Evolutionary conservation across 371 early-diverging fungal species (phyloP).

Genomic region (Mucor circinelloides): DNA sequence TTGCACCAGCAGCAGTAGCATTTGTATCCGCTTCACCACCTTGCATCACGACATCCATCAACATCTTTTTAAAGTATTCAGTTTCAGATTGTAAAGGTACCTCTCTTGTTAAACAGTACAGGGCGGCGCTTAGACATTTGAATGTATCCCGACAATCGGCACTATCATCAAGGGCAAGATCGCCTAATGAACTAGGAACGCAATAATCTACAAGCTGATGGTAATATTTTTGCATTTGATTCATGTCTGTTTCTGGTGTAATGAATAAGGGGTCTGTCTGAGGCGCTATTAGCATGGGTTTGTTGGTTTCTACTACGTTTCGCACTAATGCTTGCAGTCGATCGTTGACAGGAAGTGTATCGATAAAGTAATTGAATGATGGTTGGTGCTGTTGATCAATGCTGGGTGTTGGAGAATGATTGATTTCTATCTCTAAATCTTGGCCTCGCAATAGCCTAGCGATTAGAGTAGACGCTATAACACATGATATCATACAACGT

Average conservation of each 20-base stretch:
- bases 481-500: conserved; percentile 62
- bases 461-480: conserved; percentile 58
- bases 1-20: conserved; percentile 63
- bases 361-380: conserved; percentile 18
- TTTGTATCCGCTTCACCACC: conserved; percentile 73
- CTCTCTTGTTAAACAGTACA: conserved; percentile 55
- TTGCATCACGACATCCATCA: conserved; percentile 62
- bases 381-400: background rate
- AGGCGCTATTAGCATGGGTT: conserved; percentile 48
- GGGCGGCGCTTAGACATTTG: conserved; percentile 61
- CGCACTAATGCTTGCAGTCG: conserved; percentile 42
- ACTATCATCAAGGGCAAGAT: conserved; percentile 47
- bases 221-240: conserved; percentile 34
- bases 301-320: conserved; percentile 54
- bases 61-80: conserved; percentile 50
- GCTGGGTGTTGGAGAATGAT: conserved; percentile 21
- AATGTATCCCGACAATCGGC: conserved; percentile 51
- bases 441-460: conserved; percentile 55
- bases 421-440: conserved; percentile 37
- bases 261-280: conserved; percentile 46
- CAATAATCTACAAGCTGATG: conserved; percentile 45
- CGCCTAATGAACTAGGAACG: conserved; percentile 17
- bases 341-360: conserved; percentile 37
- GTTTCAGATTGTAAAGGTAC: conserved; percentile 36
- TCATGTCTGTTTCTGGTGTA: conserved; percentile 44